These are phyloP conservation scores for Eleusine indica DNA, from an alignment of 176 grass and related monocot genomes.

Conservation along the genomic window DNA sequence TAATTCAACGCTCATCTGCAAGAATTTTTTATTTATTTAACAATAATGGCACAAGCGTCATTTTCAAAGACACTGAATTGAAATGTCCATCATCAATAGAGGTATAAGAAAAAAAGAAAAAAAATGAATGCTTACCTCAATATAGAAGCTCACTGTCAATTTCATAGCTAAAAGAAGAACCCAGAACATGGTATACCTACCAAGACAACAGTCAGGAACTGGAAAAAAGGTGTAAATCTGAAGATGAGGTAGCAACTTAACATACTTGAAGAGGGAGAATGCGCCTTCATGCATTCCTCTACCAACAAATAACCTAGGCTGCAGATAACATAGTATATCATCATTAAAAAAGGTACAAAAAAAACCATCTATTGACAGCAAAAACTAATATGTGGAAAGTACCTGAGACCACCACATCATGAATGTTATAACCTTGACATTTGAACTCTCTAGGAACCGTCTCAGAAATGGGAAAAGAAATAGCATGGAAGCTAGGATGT, in stretches of 20 bases:
- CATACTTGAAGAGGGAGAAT: constrained; percentile 99
- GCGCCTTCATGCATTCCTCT: constrained; percentile 99
- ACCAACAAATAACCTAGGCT: constrained; percentile 97
- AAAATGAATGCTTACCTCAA: constrained; percentile 68
- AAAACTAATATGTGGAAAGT: constrained; percentile 32
- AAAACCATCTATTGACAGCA: constrained; percentile 14
- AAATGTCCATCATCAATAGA: not conserved
- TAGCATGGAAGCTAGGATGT: constrained; percentile 79
- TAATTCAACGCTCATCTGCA: not conserved
- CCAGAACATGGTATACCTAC: constrained; percentile 99
- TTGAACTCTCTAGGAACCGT: constrained; percentile 82
- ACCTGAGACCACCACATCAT: constrained; percentile 99
- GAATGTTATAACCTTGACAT: constrained; percentile 81
- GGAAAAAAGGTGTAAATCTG: constrained; percentile 28
- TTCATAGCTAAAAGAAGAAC: constrained; percentile 89
- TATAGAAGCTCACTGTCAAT: constrained; percentile 88
- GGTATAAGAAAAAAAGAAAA: constrained; percentile 24
- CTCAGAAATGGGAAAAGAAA: constrained; percentile 94
- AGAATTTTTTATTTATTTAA: not conserved
- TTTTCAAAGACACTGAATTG: constrained; percentile 9
- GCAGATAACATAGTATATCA: constrained; percentile 44
- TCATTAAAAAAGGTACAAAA: not conserved
- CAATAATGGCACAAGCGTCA: not conserved
- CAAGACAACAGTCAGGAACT: constrained; percentile 25
- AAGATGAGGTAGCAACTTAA: constrained; percentile 39